Conservation (phyloP, 2,329 filamentous ascomycete species). For the Macroventuria anomochaeta region DNA sequence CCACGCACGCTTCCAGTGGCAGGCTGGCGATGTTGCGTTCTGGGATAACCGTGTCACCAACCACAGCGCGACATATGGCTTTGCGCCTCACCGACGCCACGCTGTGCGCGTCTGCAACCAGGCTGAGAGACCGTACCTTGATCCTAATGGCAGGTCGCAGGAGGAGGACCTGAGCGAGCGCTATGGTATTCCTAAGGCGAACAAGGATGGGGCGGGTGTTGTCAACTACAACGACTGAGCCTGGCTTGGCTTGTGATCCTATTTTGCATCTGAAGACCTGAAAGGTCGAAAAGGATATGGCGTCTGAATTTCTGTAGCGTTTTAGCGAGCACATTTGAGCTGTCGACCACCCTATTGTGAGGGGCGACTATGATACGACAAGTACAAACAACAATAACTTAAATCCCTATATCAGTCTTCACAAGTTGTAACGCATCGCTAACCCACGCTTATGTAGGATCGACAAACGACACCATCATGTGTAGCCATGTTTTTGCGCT, state of each 20-base stretch:
- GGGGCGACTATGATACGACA: not conserved
- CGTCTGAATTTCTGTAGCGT: conserved; percentile 5
- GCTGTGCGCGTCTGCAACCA: conserved; percentile 58
- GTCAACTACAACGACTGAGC: conserved; percentile 64
- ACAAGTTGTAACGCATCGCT: too few relatives aligned
- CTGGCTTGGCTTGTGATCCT: not conserved
- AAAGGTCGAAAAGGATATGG: not conserved
- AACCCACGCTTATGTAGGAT: too few relatives aligned
- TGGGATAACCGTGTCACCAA: conserved; percentile 71
- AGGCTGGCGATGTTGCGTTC: conserved; percentile 68
- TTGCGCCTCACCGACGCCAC: conserved; percentile 63
- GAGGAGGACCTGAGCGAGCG: conserved; percentile 59
- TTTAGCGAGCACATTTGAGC: conserved; percentile 5
- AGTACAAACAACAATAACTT: not conserved
- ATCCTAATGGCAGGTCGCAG: conserved; percentile 57
- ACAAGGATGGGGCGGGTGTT: conserved; percentile 63
- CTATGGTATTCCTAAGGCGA: conserved; percentile 58
- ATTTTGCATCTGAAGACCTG: not conserved
- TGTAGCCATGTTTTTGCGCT: too few relatives aligned
- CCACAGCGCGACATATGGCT: conserved; percentile 63
- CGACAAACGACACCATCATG: too few relatives aligned
- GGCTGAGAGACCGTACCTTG: conserved; percentile 56
- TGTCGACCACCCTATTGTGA: not conserved
- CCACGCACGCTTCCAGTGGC: conserved; percentile 71
- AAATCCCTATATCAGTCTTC: too few relatives aligned